Percentiles rank a stretch among this genome's conserved stretches.
Evolutionary conservation across 202 grass and related monocot species (phyloP).

Genomic region (Hordeum pubiflorum): DNA sequence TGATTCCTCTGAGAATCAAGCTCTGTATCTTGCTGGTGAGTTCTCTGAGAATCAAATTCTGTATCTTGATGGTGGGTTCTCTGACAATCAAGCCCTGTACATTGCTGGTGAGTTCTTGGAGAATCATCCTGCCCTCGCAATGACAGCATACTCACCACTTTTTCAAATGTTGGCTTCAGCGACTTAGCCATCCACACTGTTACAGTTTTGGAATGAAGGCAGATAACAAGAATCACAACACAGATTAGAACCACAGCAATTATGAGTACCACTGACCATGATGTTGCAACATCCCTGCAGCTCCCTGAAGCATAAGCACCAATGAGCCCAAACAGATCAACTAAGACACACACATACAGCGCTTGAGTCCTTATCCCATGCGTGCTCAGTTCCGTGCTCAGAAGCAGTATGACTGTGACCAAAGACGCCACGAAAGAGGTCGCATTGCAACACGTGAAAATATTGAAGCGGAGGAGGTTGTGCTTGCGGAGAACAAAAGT

Average conservation of each 20-base stretch:
- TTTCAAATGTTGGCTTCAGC: neutral
- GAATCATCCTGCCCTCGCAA: neutral
- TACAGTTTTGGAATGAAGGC: neutral
- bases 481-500: conserved; percentile 21
- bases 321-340: conserved; percentile 1
- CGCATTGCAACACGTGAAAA: conserved; percentile 3
- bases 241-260: conserved; percentile 9
- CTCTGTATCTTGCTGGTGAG: neutral
- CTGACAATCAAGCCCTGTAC: neutral
- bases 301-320: conserved; percentile 18
- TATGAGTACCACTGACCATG: neutral
- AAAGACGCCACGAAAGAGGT: conserved; percentile 25
- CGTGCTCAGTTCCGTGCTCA: conserved; percentile 5
- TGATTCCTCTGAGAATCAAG: too few species aligned
- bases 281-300: conserved; percentile 23
- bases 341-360: neutral
- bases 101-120: neutral
- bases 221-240: neutral
- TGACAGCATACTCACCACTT: neutral
- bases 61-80: neutral
- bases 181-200: neutral
- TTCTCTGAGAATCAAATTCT: neutral
- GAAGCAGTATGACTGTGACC: conserved; percentile 24
- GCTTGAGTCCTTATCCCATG: conserved; percentile 20
- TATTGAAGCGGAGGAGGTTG: conserved; percentile 6